Conservation (phyloP, 176 grass and related monocot species). For the Zoysia pacifica region DNA sequence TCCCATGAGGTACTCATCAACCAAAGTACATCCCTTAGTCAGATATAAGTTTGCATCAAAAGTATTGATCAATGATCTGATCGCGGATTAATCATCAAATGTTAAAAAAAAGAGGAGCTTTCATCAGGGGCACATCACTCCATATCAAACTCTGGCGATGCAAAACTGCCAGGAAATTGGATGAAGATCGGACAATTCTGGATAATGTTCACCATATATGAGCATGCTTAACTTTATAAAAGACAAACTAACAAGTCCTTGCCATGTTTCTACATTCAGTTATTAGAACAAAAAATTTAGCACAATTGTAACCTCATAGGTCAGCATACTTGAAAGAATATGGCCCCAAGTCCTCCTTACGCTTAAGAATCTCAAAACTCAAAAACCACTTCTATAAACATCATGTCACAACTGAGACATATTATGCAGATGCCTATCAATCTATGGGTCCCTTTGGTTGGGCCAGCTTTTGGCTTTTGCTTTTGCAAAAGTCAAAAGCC, state of each 20-base stretch:
- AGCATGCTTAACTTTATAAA: conserved; percentile 12
- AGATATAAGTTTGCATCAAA: conserved; percentile 5
- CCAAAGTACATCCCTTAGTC: background rate
- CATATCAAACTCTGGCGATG: background rate
- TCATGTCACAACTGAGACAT: conserved; percentile 4
- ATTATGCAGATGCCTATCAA: conserved; percentile 5
- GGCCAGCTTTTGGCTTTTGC: too few relatives aligned
- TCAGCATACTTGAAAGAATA: conserved; percentile 27
- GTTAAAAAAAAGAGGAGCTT: background rate
- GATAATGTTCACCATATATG: background rate
- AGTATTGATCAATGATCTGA: conserved; percentile 21
- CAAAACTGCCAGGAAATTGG: background rate
- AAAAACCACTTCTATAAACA: conserved; percentile 23
- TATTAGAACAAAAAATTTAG: conserved; percentile 36
- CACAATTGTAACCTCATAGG: conserved; percentile 31
- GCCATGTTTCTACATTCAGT: conserved; percentile 2
- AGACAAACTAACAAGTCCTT: background rate
- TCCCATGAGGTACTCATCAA: background rate
- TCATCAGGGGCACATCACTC: background rate
- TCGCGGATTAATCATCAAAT: background rate
- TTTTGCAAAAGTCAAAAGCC: too few relatives aligned
- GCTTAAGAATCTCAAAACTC: conserved; percentile 13
- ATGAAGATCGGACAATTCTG: background rate
- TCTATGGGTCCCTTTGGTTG: background rate
- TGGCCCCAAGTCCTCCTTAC: conserved; percentile 6